A percentile compares a stretch with the other conserved stretches of the same genome.
Conservation (phyloP, 1,284 basidiomycete genomes). For the Takashimella tepidaria region DNA sequence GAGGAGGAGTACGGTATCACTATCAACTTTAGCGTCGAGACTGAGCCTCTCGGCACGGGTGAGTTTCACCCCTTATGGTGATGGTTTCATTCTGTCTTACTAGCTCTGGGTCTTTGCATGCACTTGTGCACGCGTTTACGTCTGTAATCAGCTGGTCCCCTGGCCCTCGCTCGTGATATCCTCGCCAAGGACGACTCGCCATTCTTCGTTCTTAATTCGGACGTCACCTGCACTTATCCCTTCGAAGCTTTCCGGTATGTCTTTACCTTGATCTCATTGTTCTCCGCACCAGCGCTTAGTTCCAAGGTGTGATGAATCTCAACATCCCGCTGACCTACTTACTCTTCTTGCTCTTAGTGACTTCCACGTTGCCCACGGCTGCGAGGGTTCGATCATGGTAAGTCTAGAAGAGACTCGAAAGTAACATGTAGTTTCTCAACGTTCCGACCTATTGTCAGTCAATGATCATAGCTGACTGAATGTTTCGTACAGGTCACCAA, state of each 20-base stretch:
- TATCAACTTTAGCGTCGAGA: slow-evolving; percentile 54
- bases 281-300: too few relatives aligned
- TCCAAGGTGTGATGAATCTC: neutral
- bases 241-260: slow-evolving; percentile 51
- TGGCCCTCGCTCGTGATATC: slow-evolving; percentile 52
- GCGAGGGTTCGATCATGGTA: slow-evolving; percentile 54
- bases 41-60: slow-evolving; percentile 54
- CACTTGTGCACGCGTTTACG: neutral
- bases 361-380: slow-evolving; percentile 54
- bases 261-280: neutral
- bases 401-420: too few relatives aligned
- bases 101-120: neutral
- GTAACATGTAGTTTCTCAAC: too few relatives aligned
- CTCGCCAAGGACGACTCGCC: slow-evolving; percentile 54
- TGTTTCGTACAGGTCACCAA: slow-evolving; percentile 47
- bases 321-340: neutral
- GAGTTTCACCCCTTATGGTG: slow-evolving; percentile 18
- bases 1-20: slow-evolving; percentile 54
- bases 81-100: too few relatives aligned
- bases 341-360: slow-evolving; percentile 35
- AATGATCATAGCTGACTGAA: neutral
- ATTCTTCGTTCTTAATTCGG: slow-evolving; percentile 55
- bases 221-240: slow-evolving; percentile 54
- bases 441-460: too few relatives aligned
- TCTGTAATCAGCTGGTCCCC: slow-evolving; percentile 50